Evolutionary conservation across 139 green algal species (phyloP).

Genomic region (Mesotaenium endlicherianum): DNA sequence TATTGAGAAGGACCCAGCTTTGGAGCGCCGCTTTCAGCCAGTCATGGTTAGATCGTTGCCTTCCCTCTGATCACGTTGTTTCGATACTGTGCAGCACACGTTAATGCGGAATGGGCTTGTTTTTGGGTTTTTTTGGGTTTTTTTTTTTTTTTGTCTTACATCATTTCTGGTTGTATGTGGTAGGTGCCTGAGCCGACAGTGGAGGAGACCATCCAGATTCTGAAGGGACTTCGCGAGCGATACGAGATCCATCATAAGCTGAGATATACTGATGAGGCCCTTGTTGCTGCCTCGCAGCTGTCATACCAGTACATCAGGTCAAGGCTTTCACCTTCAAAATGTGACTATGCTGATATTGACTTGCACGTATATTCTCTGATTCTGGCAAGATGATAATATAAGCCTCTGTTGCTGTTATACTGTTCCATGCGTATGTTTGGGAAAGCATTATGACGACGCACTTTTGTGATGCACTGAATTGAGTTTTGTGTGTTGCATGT

Average conservation of each 20-base stretch:
- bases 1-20: conserved; percentile 98
- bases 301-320: conserved; percentile 93
- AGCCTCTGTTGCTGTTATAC: too few species aligned
- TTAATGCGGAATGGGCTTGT: too few species aligned
- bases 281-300: conserved; percentile 87
- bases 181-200: conserved; percentile 84
- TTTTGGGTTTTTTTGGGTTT: background rate
- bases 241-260: conserved; percentile 99
- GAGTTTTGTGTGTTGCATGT: too few species aligned
- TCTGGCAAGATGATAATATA: too few species aligned
- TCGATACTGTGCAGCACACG: too few species aligned
- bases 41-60: conserved; percentile 27
- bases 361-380: too few species aligned
- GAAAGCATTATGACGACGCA: too few species aligned
- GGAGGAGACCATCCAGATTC: conserved; percentile 97
- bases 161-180: background rate
- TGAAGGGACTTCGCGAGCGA: conserved; percentile 85
- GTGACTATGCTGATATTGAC: too few species aligned
- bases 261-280: conserved; percentile 92
- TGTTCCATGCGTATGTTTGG: too few species aligned
- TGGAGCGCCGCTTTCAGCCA: conserved; percentile 80
- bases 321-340: too few species aligned
- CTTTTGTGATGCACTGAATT: too few species aligned
- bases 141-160: background rate
- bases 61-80: too few species aligned